Conservation (phyloP, 352 stramenopile genomes). For the Stramenopiles sp. region DNA sequence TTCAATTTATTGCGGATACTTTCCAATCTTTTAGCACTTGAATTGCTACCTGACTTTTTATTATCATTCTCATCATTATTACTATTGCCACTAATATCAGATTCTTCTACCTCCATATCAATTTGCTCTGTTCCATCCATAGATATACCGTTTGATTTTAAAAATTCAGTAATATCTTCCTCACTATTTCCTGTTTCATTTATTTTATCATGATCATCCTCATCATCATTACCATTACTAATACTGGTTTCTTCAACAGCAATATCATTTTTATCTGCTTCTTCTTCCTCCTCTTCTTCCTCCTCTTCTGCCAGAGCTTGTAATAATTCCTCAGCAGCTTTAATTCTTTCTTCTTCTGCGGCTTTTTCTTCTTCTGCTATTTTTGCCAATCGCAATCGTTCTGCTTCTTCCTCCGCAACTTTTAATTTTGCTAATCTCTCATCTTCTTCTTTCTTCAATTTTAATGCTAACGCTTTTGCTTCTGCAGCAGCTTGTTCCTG, state of each 20-base stretch:
- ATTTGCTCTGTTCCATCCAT: background rate
- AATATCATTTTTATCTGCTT: background rate
- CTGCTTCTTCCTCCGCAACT: background rate
- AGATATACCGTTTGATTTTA: background rate
- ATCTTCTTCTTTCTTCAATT: background rate
- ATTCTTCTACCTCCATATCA: too few species aligned
- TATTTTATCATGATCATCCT: background rate
- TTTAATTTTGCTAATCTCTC: background rate
- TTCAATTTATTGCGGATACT: background rate
- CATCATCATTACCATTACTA: background rate
- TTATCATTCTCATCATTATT: too few species aligned
- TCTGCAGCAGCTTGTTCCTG: background rate
- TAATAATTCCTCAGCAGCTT: background rate
- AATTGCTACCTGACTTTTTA: background rate
- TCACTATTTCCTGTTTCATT: background rate
- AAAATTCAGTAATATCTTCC: background rate
- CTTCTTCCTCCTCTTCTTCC: background rate
- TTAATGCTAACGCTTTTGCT: background rate
- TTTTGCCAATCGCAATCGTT: background rate
- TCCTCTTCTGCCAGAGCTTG: background rate
- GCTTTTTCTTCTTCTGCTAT: background rate
- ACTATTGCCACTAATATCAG: too few species aligned
- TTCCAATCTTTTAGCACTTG: background rate
- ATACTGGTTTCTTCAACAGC: too few species aligned
- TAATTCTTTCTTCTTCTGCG: background rate